Evolutionary conservation across 257 asterid species (phyloP), one percentile per base, ranked within the genome.

Genomic region (Lithospermum erythrorhizon): DNA sequence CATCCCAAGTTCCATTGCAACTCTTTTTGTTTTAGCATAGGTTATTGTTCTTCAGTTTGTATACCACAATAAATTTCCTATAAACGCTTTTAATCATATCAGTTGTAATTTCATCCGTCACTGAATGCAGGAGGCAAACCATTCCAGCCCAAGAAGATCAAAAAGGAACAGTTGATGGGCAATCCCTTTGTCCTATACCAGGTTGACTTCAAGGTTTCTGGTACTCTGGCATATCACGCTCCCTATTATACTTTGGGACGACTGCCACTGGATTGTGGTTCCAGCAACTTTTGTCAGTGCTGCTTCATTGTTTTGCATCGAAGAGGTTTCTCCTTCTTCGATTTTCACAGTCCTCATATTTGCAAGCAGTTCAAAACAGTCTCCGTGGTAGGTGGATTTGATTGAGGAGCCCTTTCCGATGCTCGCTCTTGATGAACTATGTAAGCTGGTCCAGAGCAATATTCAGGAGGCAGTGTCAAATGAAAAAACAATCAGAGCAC

Each of bases 321-420:
- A 91, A 77, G 98, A 91, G 97, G 98, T 70, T 21, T 62, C 53
- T 56, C 65, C 51, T 57, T 30, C 58, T 61, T 47, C 20, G 57
- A 45, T 19, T 15, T n/a, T 60, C 21, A 49, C 45, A 8, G 61
- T 32, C 8, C 4, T n/a, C 27, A 57, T 30, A 0, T 14, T 8
- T 41, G n/a, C n/a, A n/a, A n/a, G n/a, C n/a, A n/a, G n/a, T n/a
- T n/a, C n/a, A n/a, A n/a, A n/a, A n/a, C n/a, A n/a, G n/a, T n/a
- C n/a, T n/a, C n/a, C n/a, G n/a, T n/a, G 98, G 98, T 91, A 17
- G 97, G 98, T 53, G 98, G 98, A 84, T 70, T 88, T 91, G 32
- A 91, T 91, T 0, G 98, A 91, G 78, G 98, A 91, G 73, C 98
- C 98, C 14, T 91, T 91, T 72, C 83, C 97, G 10, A 80, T 88